Conservation (phyloP, 805 yeast genomes). For the Starmerella floris region DNA sequence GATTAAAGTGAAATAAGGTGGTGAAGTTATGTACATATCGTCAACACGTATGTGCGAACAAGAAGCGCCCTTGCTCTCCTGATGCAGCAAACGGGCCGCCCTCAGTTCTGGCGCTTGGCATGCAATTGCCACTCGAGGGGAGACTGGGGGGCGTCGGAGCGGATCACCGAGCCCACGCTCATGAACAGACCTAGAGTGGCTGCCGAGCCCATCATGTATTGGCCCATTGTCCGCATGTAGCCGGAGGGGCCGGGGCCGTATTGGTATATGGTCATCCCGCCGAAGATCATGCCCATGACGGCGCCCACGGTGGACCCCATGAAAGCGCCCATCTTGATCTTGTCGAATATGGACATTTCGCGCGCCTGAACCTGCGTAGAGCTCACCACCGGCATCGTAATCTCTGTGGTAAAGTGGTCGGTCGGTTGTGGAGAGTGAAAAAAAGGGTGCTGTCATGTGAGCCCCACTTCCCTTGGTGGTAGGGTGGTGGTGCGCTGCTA, state of each 20-base stretch:
- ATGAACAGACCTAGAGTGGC: constrained; percentile 93
- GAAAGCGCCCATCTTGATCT: constrained; percentile 95
- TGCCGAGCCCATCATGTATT: constrained; percentile 90
- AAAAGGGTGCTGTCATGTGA: neutral
- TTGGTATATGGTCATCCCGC: constrained; percentile 79
- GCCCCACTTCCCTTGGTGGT: too few species aligned
- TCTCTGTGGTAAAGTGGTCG: neutral
- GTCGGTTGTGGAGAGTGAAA: neutral
- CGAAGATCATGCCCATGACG: constrained; percentile 87
- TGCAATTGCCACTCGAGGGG: constrained; percentile 14
- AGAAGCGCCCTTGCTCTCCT: too few species aligned
- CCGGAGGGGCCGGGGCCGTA: constrained; percentile 99
- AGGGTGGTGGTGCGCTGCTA: too few species aligned
- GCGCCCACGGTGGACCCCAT: constrained; percentile 93
- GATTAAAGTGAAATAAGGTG: too few species aligned
- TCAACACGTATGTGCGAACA: too few species aligned
- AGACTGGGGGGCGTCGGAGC: constrained; percentile 24
- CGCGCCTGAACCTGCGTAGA: constrained; percentile 22
- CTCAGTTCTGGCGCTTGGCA: neutral
- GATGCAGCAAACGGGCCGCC: too few species aligned
- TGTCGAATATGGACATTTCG: constrained; percentile 75
- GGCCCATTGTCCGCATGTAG: constrained; percentile 89
- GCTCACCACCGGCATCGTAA: constrained; percentile 26
- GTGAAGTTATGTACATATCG: too few species aligned
- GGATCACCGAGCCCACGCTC: constrained; percentile 74